Base-by-base conservation (phyloP, 768 basidiomycete genomes). In the Tephrocybe rancida region DNA sequence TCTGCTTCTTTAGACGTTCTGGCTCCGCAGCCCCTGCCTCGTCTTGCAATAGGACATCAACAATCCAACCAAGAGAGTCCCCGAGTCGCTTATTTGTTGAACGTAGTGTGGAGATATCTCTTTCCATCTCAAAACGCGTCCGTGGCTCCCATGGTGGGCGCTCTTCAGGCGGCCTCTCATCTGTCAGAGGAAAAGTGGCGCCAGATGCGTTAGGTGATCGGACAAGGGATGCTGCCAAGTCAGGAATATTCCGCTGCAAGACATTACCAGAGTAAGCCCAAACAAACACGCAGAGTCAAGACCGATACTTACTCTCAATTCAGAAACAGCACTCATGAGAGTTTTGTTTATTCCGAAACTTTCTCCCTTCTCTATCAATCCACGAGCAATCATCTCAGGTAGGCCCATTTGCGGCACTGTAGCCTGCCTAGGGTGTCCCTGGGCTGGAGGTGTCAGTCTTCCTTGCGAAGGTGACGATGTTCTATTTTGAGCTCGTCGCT, bases 291-390 rank as follows among this genome's bases (percentile, higher is more conserved):
- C 24, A n/a, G 16, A 13, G 35, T 9, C 5, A 37, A 22, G 25
- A 11, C 27, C 16, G 49, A 13, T 26, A 63, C 81, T 61, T 60
- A 90, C 94, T 70, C 82, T 85, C 35, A 89, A 70, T 67, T 91
- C 91, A 5, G 86, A 82, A 2, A 93, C 86, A 0, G 90, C 90
- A 65, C 80, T 89, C 82, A 88, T 83, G 18, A 92, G 72, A 0
- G 88, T 89, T 69, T 85, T 90, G 67, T 92, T 92, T 55, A 92
- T 88, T n/a, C 90, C 88, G 25, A 92, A 70, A 55, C 82, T 88
- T 70, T 92, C 90, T 24, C 89, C 84, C 18, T 84, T 77, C 65
- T 93, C 90, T 55, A 91, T 61, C 44, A 93, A 68, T 19, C 88
- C 86, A 45, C 86, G 79, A 0, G 91, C 80, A 57, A 92, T 75